phyloP scores from a whole-genome alignment of 768 basidiomycete species.

The Trametes coccinea region DNA sequence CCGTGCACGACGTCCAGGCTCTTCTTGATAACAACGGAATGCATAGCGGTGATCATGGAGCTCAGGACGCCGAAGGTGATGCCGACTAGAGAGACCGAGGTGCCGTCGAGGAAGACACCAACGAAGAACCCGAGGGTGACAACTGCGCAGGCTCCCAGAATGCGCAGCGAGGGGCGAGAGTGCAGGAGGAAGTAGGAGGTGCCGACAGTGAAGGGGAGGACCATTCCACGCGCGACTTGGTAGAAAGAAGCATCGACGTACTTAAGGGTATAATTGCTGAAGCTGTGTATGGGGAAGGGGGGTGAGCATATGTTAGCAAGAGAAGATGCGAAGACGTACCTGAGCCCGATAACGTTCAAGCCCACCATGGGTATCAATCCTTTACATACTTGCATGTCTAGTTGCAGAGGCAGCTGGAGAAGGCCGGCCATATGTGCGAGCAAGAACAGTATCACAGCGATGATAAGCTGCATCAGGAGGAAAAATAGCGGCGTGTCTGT shows the following conservation, averaged over 20 bases:
- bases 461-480: slow-evolving; percentile 75
- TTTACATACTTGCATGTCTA: slow-evolving; percentile 66
- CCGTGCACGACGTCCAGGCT: slow-evolving; percentile 78
- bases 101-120: slow-evolving; percentile 80
- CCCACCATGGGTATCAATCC: slow-evolving; percentile 74
- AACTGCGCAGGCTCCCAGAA: slow-evolving; percentile 71
- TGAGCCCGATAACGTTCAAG: slow-evolving; percentile 81
- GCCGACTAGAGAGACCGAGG: slow-evolving; percentile 59
- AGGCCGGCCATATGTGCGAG: slow-evolving; percentile 61
- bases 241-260: slow-evolving; percentile 95
- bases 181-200: slow-evolving; percentile 82
- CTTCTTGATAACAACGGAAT: slow-evolving; percentile 94
- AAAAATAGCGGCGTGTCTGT: slow-evolving; percentile 84
- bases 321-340: slow-evolving; percentile 43
- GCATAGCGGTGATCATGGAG: slow-evolving; percentile 84
- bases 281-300: slow-evolving; percentile 41
- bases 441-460: slow-evolving; percentile 77
- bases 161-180: slow-evolving; percentile 71
- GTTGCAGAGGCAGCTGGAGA: slow-evolving; percentile 63
- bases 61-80: slow-evolving; percentile 80
- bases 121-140: slow-evolving; percentile 94
- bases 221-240: slow-evolving; percentile 91
- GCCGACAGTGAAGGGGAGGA: slow-evolving; percentile 90
- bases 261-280: slow-evolving; percentile 90
- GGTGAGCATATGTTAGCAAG: not conserved